Evolutionary conservation across 805 yeast species (phyloP), one percentile per base, ranked within the genome.

Genomic region (Suhomyces sp.): DNA sequence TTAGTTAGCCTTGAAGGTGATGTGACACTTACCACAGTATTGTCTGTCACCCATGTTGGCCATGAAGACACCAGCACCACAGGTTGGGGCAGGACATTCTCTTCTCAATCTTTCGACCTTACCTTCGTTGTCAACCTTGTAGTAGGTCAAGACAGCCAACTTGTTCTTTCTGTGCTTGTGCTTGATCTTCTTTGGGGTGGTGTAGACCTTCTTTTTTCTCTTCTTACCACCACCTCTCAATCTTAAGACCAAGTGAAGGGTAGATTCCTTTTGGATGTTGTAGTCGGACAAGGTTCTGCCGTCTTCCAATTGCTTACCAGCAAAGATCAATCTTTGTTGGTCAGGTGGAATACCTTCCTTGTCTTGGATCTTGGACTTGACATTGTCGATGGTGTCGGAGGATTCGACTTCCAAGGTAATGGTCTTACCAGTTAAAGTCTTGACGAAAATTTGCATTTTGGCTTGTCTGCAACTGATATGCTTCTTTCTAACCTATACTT

Each of bases 201-300:
- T 93, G 93, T 93, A 94, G 77, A 91, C 97, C 96, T 93, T 93
- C 97, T 94, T 94, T 94, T 94, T 94, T 87, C 97, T 93, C 94
- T 94, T 94, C 90, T 92, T 94, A 85, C 97, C 97, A 77, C 79
- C 80, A 83, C 98, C 98, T 84, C 97, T 90, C 77, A 93, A 88
- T 85, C 97, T 91, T 64, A 93, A 82, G 63, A 93, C 98, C 81
- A 93, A 86, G 79, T 93, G 97, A 56, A 93, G 80, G 63, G 99
- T 93, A 60, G 99, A 93, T 85, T 93, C 99, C 88, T 93, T 93
- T 83, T 93, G 98, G 82, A 93, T 94, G 91, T 93, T 93, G 96
- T 94, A 94, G 85, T 93, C 98, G 66, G 97, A 88, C 69, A 93
- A 84, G 66, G 98, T 94, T 86, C 98, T 90, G 76, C 97, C 97